Evolutionary conservation across 2,329 filamentous ascomycete genomes (phyloP), one percentile per base, ranked within the genome.

Genomic region (Talaromyces sp.): DNA sequence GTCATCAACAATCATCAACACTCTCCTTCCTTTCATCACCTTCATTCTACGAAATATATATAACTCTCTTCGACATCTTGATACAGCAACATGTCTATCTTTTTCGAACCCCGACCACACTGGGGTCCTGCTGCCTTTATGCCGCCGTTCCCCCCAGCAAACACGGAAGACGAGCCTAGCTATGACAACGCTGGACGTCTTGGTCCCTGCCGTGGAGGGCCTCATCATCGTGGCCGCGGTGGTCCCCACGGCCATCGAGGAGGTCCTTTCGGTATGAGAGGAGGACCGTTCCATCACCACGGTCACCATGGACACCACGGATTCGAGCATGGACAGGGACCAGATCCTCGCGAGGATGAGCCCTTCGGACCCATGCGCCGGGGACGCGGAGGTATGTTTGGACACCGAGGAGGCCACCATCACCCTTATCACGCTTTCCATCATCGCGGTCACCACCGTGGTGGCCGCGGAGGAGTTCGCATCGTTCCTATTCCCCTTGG

Each of bases 401-500:
- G 62, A 43, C 31, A 25, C 22, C 43, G 40, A 25, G 62, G 62
- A 25, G 54, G 43, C 13, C 40, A 45, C 6, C 64, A 43, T 27
- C 64, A 45, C 45, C 58, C 49, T 29, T 56, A 63, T n/a, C 51
- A 63, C 34, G 51, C 43, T 29, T 31, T 11, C 31, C 34, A n/a
- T 45, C 53, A 19, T 53, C 66, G 68, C 61, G 68, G 53, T 62
- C 69, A 69, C 19, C 70, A 66, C 67, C 66, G 67, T 51, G 68
- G 67, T 29, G 67, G 67, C 1, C 68, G 67, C 34, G 66, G 68
- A 70, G 65, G 67, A 70, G 63, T 68, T 47, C 59, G 43, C 25
- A 25, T 29, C 15, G 31, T 59, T 1, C 56, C 56, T 3, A 15
- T 43, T 19, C 38, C 56, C 19, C 34, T 29, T 5, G 31, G 22